Evolutionary conservation across 129 eudicot species (phyloP).

Genomic region (Pittosporum tobira): DNA sequence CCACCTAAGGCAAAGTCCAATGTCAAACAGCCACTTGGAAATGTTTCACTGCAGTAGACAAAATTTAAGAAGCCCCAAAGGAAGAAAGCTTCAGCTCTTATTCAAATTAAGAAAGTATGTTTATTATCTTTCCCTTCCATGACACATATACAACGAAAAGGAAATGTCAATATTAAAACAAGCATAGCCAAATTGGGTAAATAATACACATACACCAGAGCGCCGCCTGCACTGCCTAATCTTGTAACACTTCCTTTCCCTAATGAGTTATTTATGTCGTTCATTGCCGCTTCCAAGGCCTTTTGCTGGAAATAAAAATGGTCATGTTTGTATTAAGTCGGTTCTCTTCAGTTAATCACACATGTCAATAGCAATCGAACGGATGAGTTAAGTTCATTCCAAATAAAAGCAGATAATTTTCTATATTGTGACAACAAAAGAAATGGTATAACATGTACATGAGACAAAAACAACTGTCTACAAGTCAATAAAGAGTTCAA

Average conservation of each 20-base stretch:
- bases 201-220: conserved; percentile 83
- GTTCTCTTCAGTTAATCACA: conserved; percentile 1
- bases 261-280: conserved; percentile 85
- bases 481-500: no score
- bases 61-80: not conserved
- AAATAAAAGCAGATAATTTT: not conserved
- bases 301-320: conserved; percentile 58
- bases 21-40: conserved; percentile 95
- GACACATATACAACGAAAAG: no score
- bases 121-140: no score
- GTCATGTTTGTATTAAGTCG: conserved; percentile 1
- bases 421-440: not conserved
- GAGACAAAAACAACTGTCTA: no score
- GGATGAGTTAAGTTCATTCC: not conserved
- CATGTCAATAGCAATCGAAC: not conserved
- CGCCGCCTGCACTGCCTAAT: conserved; percentile 98
- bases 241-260: conserved; percentile 99
- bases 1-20: conserved; percentile 97
- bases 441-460: not conserved
- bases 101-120: not conserved
- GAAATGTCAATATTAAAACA: no score
- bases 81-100: not conserved
- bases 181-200: no score
- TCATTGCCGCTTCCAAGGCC: conserved; percentile 97
- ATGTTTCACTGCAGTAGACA: conserved; percentile 74